These are phyloP conservation scores for Botryotinia calthae DNA, from an alignment of 2,329 filamentous ascomycete species.

Conservation along the genomic window DNA sequence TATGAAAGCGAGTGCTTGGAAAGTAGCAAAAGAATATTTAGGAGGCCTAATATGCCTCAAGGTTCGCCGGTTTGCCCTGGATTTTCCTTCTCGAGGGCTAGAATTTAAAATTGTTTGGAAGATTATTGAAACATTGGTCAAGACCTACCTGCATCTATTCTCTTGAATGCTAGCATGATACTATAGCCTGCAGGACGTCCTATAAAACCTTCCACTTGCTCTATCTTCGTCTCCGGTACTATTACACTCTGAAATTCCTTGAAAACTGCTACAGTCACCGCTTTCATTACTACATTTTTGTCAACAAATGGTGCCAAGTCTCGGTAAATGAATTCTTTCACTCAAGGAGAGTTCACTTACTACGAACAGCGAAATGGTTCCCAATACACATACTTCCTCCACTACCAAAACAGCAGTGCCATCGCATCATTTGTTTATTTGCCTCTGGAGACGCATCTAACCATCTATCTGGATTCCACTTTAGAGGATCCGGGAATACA, in stretches of 20 bases:
- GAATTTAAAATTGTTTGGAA: too few species aligned
- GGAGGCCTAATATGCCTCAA: not conserved
- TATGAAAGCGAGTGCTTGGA: not conserved
- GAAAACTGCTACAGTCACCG: slow-evolving; percentile 65
- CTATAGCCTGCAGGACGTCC: not conserved
- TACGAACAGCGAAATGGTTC: slow-evolving; percentile 59
- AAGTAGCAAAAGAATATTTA: too few species aligned
- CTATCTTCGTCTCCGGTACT: slow-evolving; percentile 59
- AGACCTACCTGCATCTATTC: not conserved
- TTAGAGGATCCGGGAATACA: slow-evolving; percentile 48
- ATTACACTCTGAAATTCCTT: slow-evolving; percentile 59
- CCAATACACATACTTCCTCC: slow-evolving; percentile 66
- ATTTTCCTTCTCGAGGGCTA: not conserved
- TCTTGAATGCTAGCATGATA: not conserved
- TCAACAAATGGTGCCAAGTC: not conserved
- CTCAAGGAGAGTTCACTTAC: slow-evolving; percentile 38
- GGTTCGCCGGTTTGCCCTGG: too few species aligned
- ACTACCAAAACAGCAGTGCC: slow-evolving; percentile 65
- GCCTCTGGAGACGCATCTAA: slow-evolving; percentile 41
- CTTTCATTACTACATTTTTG: slow-evolving; percentile 61
- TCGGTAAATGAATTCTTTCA: not conserved
- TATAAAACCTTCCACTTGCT: slow-evolving; percentile 50
- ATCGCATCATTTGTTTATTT: slow-evolving; percentile 46
- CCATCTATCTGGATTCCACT: slow-evolving; percentile 47
- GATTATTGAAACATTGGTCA: not conserved